phyloP scores from a whole-genome alignment of 352 stramenopile genomes.

The Pythium apleroticum region DNA sequence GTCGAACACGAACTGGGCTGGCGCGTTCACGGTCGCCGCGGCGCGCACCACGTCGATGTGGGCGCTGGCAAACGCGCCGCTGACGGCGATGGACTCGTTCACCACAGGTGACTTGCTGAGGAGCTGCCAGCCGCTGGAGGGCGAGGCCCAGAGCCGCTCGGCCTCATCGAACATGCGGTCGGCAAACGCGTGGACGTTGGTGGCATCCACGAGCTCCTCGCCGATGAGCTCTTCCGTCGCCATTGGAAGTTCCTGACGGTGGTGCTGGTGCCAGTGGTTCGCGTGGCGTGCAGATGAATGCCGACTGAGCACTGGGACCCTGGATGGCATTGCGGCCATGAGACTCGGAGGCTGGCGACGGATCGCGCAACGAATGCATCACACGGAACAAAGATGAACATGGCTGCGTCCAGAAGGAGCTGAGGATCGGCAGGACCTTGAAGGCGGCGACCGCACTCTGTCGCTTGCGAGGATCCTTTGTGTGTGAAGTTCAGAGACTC shows the following conservation, averaged over 20 bases:
- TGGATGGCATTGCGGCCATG: neutral
- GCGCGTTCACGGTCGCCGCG: constrained; percentile 14
- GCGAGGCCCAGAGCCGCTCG: constrained; percentile 28
- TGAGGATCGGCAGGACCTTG: neutral
- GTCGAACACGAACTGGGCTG: constrained; percentile 33
- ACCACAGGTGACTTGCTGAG: constrained; percentile 25
- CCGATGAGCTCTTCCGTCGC: constrained; percentile 27
- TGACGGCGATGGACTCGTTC: constrained; percentile 32
- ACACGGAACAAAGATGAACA: neutral
- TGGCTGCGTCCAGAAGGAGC: neutral
- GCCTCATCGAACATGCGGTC: constrained; percentile 32
- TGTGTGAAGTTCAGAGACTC: neutral
- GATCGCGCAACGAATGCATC: constrained; percentile 6
- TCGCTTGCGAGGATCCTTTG: no score
- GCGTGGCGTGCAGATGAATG: neutral
- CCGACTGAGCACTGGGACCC: neutral
- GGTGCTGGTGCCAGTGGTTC: neutral
- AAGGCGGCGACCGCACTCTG: neutral
- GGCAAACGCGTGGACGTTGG: constrained; percentile 28
- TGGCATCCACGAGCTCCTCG: constrained; percentile 28
- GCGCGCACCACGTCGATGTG: constrained; percentile 30
- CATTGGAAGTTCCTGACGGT: neutral
- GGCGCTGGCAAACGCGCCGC: constrained; percentile 26
- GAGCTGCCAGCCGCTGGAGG: constrained; percentile 11
- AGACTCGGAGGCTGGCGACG: neutral